A percentile compares a stretch with the other conserved stretches of the same genome.
Conservation (phyloP, 2,329 filamentous ascomycete species). For the Graphium sp. region DNA sequence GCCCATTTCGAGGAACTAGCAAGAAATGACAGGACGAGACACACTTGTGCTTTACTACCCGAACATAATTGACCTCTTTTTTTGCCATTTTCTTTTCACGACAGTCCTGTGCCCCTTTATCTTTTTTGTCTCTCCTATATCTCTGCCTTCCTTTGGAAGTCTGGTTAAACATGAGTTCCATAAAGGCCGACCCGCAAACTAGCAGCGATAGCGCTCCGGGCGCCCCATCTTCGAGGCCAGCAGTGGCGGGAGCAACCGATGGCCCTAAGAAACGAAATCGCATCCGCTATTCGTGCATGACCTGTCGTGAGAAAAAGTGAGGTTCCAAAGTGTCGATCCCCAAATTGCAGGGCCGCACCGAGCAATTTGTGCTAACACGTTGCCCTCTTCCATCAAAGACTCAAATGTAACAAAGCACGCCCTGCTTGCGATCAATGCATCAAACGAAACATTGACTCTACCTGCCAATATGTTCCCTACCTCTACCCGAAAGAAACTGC, state of each 20-base stretch:
- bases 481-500: constrained; percentile 6
- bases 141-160: no score
- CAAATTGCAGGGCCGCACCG: background rate
- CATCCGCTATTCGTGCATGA: constrained; percentile 15
- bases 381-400: constrained; percentile 7
- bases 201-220: no score
- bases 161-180: no score
- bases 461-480: constrained; percentile 12
- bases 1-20: no score
- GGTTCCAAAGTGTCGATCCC: constrained; percentile 1
- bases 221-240: no score
- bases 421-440: constrained; percentile 14
- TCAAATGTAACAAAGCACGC: constrained; percentile 14
- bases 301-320: constrained; percentile 17
- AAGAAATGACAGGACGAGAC: no score
- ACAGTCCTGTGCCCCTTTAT: no score
- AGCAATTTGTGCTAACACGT: constrained; percentile 1
- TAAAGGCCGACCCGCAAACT: no score
- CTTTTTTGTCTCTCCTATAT: no score
- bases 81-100: no score
- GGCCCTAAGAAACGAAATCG: constrained; percentile 13
- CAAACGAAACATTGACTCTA: constrained; percentile 11
- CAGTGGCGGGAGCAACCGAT: background rate
- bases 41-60: no score
- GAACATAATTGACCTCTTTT: no score